Base-by-base conservation (phyloP, 306 rosid genomes). In the Malus asiatica region DNA sequence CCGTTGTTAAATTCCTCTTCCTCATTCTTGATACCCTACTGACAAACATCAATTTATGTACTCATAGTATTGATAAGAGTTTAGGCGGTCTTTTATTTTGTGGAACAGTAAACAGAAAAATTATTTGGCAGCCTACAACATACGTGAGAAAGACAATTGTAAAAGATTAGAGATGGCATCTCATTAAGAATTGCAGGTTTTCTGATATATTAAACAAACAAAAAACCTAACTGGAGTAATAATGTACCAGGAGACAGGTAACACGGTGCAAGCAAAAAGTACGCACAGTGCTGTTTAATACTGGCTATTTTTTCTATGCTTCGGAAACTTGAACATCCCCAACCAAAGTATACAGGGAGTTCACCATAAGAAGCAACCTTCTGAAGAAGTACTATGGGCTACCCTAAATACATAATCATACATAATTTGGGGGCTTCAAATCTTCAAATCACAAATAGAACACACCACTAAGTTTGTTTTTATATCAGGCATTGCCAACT, bases 1-100 rank as follows among this genome's bases (percentile, higher is more conserved):
- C 97, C 97, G 3, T 96, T 92, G 76, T 89, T 94, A 60, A 94
- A 94, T 25, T 94, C 98, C 76, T 92, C 98, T 68, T 94, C 98
- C 82, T 92, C 96, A 52, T 81, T 92, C 88, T 92, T 94, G 35
- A 1, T 46, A 5, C 62, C 64, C 96, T 92, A 84, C 19, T 48
- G 9, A 48, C 72, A 38, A 71, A 70, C 14, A 62, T 23, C 53
- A 75, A 22, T 23, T 8, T 40, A 11, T 33, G 3, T 22, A 59
- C 5, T 22, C 13, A 22, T 1, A 0, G 13, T 19, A 57, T n/a
- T 7, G n/a, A 57, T 57, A 20, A 57, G 61, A 2, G 45, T 42
- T 42, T 42, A 42, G 45, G 45, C 1, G 42, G 10, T 38, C 42
- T 1, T 38, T 38, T 38, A 38, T 38, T 6, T 38, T 38, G 42